Conservation (phyloP, 768 basidiomycete species). For the Saitozyma sp. region DNA sequence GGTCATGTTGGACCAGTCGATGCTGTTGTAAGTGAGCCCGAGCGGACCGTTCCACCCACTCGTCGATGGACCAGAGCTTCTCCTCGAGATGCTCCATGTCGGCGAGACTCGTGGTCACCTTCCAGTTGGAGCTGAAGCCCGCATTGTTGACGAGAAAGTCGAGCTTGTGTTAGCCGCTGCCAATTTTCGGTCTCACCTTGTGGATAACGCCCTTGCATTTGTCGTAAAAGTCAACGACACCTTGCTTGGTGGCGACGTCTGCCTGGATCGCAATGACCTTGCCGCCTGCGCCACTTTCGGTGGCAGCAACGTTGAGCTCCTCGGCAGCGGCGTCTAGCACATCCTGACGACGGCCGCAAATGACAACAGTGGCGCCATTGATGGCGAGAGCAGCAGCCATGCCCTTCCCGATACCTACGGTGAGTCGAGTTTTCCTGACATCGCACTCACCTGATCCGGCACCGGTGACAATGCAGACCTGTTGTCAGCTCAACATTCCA, state of each 20-base stretch:
- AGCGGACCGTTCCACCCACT: slow-evolving; percentile 23
- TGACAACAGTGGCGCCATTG: slow-evolving; percentile 49
- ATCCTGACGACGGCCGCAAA: slow-evolving; percentile 44
- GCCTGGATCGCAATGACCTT: slow-evolving; percentile 40
- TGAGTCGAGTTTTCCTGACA: too few relatives aligned
- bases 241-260: slow-evolving; percentile 42
- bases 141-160: slow-evolving; percentile 48
- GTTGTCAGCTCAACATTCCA: not conserved
- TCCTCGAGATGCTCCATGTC: slow-evolving; percentile 26
- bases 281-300: slow-evolving; percentile 18
- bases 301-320: slow-evolving; percentile 40
- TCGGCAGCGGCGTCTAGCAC: slow-evolving; percentile 34
- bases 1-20: slow-evolving; percentile 34
- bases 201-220: slow-evolving; percentile 28
- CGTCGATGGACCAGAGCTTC: slow-evolving; percentile 45
- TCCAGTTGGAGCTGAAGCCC: slow-evolving; percentile 38
- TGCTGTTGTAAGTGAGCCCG: slow-evolving; percentile 6
- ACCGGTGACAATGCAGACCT: slow-evolving; percentile 48
- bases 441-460: slow-evolving; percentile 32
- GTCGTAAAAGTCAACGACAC: slow-evolving; percentile 35
- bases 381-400: slow-evolving; percentile 41
- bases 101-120: slow-evolving; percentile 13
- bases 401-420: slow-evolving; percentile 39
- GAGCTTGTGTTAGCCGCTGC: slow-evolving; percentile 15
- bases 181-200: slow-evolving; percentile 20